Base-by-base conservation (phyloP, 495 filamentous ascomycete genomes). In the Immersiella caudata region DNA sequence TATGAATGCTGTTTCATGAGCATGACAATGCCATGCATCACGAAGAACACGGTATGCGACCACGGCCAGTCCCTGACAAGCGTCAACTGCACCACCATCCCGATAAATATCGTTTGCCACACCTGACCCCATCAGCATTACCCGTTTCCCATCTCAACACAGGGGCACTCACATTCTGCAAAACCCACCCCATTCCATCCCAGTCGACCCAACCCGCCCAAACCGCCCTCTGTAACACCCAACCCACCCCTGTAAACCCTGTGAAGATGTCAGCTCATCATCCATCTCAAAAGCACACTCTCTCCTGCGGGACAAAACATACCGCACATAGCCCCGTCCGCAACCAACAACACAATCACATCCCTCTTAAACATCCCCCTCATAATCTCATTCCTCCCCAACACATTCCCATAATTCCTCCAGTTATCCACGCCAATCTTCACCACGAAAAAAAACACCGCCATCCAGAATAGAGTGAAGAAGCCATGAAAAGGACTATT, bases 1-100 rank as follows among this genome's bases (percentile, higher is more conserved):
- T 90, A 92, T 59, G 86, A 90, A 72, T 93, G 90, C 73, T 90
- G 88, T 76, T 93, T 93, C 90, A 93, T 93, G 56, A 92, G 67
- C 83, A 92, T 88, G 0, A 88, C 86, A 21, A 91, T 70, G 18
- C 83, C 85, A 70, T 93, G 90, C 55, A 93, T 79, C 3, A 91
- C 87, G 33, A 91, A 89, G 75, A 90, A 93, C 26, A 92, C 77
- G 25, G 81, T 82, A 46, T 80, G 90, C 29, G 91, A 90, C 90
- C 90, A 93, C 21, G 89, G 87, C 90, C 90, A 93, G 54, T 91
- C 86, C 4, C 88, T 80, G 71, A 86, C 81, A 61, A 87, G 80
- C 0, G 89, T 86, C 76, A 88, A 86, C 51, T 83, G 81, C 36
- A 92, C 77, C 12, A 86, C 82, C 8, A 77, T 78, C 16, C 74